A percentile compares a stretch with the other conserved stretches of the same genome.
These are phyloP conservation scores for Williopsis jadinii DNA, from an alignment of 1,139 yeast genomes.

Conservation along the genomic window DNA sequence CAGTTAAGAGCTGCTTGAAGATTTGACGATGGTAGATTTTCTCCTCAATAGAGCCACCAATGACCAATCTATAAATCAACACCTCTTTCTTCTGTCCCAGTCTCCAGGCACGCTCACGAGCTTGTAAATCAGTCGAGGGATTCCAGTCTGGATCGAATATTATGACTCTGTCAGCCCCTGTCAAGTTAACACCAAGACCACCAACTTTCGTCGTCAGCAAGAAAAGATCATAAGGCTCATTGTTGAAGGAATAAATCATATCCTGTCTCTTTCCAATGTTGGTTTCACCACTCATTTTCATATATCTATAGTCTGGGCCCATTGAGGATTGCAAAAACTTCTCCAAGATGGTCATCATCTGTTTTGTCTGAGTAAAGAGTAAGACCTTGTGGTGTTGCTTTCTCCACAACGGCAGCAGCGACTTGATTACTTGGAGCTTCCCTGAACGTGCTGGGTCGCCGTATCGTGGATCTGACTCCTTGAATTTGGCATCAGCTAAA, in stretches of 20 bases:
- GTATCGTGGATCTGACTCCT: constrained; percentile 38
- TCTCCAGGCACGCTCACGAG: constrained; percentile 96
- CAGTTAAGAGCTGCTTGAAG: constrained; percentile 88
- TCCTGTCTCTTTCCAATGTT: constrained; percentile 69
- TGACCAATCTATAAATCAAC: constrained; percentile 86
- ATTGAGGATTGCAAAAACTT: constrained; percentile 45
- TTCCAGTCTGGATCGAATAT: constrained; percentile 98
- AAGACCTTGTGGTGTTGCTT: constrained; percentile 71
- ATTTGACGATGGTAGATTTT: constrained; percentile 95
- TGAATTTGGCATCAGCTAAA: constrained; percentile 51
- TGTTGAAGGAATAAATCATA: constrained; percentile 76
- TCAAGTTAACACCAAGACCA: constrained; percentile 87
- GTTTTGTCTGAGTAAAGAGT: constrained; percentile 85
- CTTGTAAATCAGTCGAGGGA: constrained; percentile 96
- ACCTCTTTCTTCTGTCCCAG: constrained; percentile 92
- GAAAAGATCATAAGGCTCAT: constrained; percentile 54
- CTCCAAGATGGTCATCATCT: constrained; percentile 86
- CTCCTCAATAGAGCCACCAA: constrained; percentile 94
- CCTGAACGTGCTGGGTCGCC: constrained; percentile 77
- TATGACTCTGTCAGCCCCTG: constrained; percentile 93
- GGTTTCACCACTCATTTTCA: constrained; percentile 95
- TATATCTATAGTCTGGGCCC: constrained; percentile 37
- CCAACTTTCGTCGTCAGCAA: constrained; percentile 91
- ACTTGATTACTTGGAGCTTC: constrained; percentile 81
- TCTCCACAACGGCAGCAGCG: constrained; percentile 71